Percentiles rank a stretch among this genome's conserved stretches.
Conservation (phyloP, 352 stramenopile genomes). For the Phytophthora megakarya region DNA sequence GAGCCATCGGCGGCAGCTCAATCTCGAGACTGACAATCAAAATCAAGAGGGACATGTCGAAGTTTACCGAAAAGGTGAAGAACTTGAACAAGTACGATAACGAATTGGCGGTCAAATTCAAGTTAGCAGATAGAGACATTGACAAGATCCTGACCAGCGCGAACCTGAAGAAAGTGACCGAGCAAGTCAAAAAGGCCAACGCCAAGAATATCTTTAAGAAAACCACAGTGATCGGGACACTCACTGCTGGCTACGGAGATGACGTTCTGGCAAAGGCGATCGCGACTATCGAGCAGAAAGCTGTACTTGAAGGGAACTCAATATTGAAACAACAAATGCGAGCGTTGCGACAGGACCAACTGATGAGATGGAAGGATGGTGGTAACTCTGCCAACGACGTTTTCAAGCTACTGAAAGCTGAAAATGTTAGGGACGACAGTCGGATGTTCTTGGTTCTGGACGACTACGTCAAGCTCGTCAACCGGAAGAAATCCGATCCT, state of each 20-base stretch:
- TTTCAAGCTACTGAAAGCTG: no score
- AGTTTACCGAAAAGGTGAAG: not conserved
- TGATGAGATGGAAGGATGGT: no score
- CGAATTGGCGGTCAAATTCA: not conserved
- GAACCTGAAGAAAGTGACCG: not conserved
- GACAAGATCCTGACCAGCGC: not conserved
- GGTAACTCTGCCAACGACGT: no score
- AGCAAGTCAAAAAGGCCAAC: not conserved
- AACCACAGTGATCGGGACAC: not conserved
- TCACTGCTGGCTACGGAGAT: not conserved
- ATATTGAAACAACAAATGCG: not conserved
- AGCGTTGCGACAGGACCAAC: not conserved
- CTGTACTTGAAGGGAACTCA: not conserved
- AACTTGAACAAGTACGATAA: not conserved
- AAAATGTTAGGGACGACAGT: no score
- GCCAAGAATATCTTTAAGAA: not conserved
- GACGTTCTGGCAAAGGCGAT: not conserved
- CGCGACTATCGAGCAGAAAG: not conserved
- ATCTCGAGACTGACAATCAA: not conserved
- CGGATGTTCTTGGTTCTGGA: no score
- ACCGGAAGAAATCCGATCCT: no score
- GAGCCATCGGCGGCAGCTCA: not conserved
- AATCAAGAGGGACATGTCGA: not conserved
- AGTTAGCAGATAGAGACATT: not conserved
- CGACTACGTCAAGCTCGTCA: no score